Conservation (phyloP, 805 yeast genomes). For the Candida methanosorbosa region DNA sequence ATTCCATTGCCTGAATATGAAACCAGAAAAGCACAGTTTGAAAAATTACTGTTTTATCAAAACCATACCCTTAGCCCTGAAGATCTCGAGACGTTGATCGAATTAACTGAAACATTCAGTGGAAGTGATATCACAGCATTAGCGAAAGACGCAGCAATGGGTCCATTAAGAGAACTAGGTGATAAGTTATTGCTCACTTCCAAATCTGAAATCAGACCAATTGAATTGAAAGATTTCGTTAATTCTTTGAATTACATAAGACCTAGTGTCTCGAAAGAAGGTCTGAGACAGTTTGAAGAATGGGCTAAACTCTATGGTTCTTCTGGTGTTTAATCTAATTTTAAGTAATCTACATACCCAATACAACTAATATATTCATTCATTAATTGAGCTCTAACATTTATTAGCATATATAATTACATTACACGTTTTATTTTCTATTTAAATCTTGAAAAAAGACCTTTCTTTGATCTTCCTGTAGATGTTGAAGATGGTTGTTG, state of each 20-base stretch:
- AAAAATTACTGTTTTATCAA: conserved; percentile 60
- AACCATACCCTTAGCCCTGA: conserved; percentile 56
- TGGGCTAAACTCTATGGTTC: conserved; percentile 89
- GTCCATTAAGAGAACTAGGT: conserved; percentile 85
- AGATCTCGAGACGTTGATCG: conserved; percentile 54
- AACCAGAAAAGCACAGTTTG: conserved; percentile 66
- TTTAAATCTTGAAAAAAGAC: no score
- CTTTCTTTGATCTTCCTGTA: no score
- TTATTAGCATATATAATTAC: no score
- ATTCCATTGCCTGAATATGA: conserved; percentile 89
- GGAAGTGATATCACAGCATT: conserved; percentile 90
- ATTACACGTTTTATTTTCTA: no score
- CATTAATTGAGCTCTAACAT: no score
- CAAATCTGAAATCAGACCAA: conserved; percentile 71
- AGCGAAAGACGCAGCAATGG: conserved; percentile 98
- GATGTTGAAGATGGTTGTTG: no score
- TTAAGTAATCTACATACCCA: no score
- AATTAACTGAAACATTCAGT: conserved; percentile 63
- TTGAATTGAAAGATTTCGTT: conserved; percentile 63
- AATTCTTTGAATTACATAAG: conserved; percentile 70
- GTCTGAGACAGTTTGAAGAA: conserved; percentile 68
- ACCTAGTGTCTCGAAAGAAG: conserved; percentile 83
- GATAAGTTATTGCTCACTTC: conserved; percentile 65
- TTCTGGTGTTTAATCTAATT: conserved; percentile 75
- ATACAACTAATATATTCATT: no score